Evolutionary conservation across 768 basidiomycete genomes (phyloP).

Genomic region (Pulveroboletus sp.): DNA sequence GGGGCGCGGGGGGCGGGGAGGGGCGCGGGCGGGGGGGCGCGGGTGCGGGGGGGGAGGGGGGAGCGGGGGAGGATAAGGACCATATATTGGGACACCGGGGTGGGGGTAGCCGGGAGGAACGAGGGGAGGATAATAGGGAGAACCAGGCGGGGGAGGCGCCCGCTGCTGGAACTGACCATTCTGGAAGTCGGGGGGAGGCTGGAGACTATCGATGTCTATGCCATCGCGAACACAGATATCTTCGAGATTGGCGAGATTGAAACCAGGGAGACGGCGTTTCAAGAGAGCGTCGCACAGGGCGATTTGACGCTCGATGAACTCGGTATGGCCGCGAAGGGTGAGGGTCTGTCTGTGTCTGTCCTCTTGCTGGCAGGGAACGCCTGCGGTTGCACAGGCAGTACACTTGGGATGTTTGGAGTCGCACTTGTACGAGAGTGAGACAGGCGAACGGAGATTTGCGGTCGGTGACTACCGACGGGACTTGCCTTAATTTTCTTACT

Average conservation of each 20-base stretch:
- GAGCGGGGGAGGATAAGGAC: constrained; percentile 40
- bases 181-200: constrained; percentile 29
- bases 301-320: constrained; percentile 76
- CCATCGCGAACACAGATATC: constrained; percentile 62
- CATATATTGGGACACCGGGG: constrained; percentile 38
- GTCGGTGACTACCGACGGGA: constrained; percentile 67
- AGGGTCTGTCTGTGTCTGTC: constrained; percentile 85
- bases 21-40: too few species aligned
- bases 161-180: constrained; percentile 33
- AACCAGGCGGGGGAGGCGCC: constrained; percentile 23
- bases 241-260: constrained; percentile 62
- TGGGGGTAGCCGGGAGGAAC: constrained; percentile 43
- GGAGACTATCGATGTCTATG: constrained; percentile 42
- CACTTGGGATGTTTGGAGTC: constrained; percentile 88
- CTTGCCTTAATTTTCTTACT: constrained; percentile 93
- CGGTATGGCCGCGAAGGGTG: constrained; percentile 79
- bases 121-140: constrained; percentile 31
- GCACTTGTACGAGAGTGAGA: constrained; percentile 53
- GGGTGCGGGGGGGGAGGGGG: constrained; percentile 35
- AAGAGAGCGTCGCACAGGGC: constrained; percentile 75
- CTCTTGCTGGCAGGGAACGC: constrained; percentile 79
- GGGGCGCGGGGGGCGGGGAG: too few species aligned
- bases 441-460: constrained; percentile 70
- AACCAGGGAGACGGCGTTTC: constrained; percentile 65
- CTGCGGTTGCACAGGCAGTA: constrained; percentile 77